Evolutionary conservation across 1,284 basidiomycete species (phyloP).

Genomic region (Cronartium ribicola): DNA sequence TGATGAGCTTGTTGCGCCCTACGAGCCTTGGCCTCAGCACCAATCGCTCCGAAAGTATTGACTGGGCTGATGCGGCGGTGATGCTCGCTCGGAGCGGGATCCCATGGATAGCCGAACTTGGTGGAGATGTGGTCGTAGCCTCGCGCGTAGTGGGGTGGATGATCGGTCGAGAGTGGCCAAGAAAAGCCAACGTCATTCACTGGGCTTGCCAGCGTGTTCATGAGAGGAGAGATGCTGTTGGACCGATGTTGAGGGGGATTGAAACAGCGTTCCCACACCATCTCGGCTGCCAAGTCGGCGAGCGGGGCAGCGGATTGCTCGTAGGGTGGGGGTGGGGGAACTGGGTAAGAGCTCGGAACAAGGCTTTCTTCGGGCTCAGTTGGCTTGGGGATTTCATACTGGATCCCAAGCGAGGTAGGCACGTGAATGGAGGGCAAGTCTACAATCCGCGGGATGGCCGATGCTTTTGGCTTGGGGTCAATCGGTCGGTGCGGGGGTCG

Average conservation of each 20-base stretch:
- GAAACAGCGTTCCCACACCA: conserved; percentile 35
- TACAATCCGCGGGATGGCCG: background rate
- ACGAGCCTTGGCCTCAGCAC: conserved; percentile 28
- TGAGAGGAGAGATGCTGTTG: background rate
- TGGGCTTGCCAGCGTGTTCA: background rate
- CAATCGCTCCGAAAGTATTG: conserved; percentile 15
- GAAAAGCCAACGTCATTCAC: background rate
- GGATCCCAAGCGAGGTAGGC: background rate
- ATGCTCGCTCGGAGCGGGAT: too few species aligned
- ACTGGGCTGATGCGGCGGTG: background rate
- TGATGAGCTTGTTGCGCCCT: background rate
- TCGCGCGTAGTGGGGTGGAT: background rate
- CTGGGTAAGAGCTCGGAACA: conserved; percentile 29
- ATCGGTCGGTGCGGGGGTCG: conserved; percentile 27
- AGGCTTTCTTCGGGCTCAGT: background rate
- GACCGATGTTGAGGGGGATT: background rate
- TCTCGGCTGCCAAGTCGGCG: conserved; percentile 27
- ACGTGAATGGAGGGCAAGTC: background rate
- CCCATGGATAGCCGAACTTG: background rate
- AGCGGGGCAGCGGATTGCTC: conserved; percentile 32
- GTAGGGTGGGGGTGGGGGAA: conserved; percentile 32
- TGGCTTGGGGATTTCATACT: background rate
- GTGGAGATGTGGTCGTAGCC: background rate
- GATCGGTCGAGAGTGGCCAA: background rate
- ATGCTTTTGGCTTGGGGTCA: background rate